phyloP scores from a whole-genome alignment of 202 grass and related monocot species.

The Cymbopogon flexuosus region DNA sequence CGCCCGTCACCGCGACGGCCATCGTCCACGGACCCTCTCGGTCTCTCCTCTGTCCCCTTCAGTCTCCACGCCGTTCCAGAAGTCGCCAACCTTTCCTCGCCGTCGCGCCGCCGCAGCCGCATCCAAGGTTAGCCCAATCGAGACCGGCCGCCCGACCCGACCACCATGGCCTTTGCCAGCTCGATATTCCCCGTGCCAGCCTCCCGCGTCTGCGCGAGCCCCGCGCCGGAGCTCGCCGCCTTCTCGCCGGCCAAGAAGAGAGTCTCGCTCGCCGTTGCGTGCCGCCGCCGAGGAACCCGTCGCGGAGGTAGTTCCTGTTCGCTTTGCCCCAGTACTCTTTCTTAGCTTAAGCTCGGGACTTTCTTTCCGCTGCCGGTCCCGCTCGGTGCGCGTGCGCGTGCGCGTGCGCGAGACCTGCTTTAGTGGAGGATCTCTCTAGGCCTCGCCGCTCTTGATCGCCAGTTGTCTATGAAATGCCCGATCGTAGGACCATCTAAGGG shows the following conservation, averaged over 20 bases:
- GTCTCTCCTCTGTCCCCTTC: neutral
- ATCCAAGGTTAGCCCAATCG: neutral
- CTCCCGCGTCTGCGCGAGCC: slow-evolving; percentile 20
- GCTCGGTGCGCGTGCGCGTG: neutral
- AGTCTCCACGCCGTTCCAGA: slow-evolving; percentile 20
- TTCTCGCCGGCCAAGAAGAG: slow-evolving; percentile 11
- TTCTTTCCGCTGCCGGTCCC: neutral
- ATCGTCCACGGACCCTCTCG: slow-evolving; percentile 1
- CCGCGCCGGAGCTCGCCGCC: slow-evolving; percentile 28
- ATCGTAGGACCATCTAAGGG: neutral
- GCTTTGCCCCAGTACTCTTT: no score
- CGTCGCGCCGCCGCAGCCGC: neutral
- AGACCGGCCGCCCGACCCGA: neutral
- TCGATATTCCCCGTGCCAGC: slow-evolving; percentile 25
- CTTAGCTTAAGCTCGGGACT: neutral
- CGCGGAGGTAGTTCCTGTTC: slow-evolving; percentile 32
- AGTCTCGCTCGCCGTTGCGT: slow-evolving; percentile 2
- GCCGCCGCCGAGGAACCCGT: slow-evolving; percentile 12
- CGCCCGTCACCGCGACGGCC: slow-evolving; percentile 1
- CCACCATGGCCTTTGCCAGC: slow-evolving; percentile 37
- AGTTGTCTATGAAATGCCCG: neutral
- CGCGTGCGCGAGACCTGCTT: neutral
- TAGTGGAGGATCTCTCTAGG: neutral
- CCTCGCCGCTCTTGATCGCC: neutral
- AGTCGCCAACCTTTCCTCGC: slow-evolving; percentile 25